Base-by-base conservation (phyloP, 305 asterid species). In the Fraxinus floribunda region DNA sequence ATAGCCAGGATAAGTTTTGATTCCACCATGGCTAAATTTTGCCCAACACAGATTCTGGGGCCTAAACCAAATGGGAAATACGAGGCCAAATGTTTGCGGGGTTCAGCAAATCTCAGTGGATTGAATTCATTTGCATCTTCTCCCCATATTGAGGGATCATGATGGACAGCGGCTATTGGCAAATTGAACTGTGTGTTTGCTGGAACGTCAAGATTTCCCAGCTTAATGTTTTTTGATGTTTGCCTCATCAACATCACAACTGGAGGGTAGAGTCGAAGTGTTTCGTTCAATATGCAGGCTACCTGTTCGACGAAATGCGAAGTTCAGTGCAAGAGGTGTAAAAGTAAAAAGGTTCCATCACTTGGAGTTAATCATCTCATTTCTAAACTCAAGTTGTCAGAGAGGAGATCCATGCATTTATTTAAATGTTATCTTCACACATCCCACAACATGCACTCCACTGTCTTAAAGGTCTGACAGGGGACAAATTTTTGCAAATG, bases 261-360 rank as follows among this genome's bases (percentile, higher is more conserved):
- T 22, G 88, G 90, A 7, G 90, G 88, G 77, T 87, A 87, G 52
- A 87, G 88, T 39, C 90, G 68, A 6, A 87, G 83, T 13, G 88
- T 85, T 77, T 87, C 88, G 18, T 85, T 82, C 32, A 87, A 22
- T 34, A 87, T 83, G 85, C 83, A 80, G 16, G 72, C 79, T 24
- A 87, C 77, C 88, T 87, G 82, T 84, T 9, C 9, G 30, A 80
- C 8, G 24, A 64, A 64, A 64, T 10, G 73, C 35, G 0, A 64
- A 64, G 35, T 4, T 64, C 34, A 64, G 73, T 62, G 30, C 6
- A 62, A 22, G 5, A 24, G 34, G 26, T 22, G 72, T 22, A 62
- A 22, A 9, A 22, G 34, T 8, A 22, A 18, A 22, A 62, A 62
- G 26, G 72, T 62, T 62, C 15, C 72, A 22, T 62, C 16, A 62